Evolutionary conservation across 2,329 filamentous ascomycete genomes (phyloP).

Genomic region (Alternaria arborescens): DNA sequence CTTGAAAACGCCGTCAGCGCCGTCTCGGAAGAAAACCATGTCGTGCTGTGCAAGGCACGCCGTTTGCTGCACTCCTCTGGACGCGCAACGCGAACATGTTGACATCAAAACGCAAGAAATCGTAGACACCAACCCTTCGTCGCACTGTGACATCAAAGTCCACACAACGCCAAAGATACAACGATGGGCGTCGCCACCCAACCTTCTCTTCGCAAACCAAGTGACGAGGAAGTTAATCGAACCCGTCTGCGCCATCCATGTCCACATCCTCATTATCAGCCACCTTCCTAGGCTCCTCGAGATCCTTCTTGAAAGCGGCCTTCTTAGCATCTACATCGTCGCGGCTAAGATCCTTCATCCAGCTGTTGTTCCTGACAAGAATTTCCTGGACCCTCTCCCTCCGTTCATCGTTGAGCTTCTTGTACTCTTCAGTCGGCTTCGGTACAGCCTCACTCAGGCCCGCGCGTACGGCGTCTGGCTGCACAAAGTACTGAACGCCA

Average conservation of each 20-base stretch:
- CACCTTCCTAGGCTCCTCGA: slow-evolving; percentile 35
- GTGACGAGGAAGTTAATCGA: slow-evolving; percentile 3
- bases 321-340: slow-evolving; percentile 59
- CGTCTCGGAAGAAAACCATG: slow-evolving; percentile 2
- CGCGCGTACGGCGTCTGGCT: slow-evolving; percentile 46
- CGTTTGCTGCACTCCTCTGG: slow-evolving; percentile 9
- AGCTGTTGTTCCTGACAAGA: slow-evolving; percentile 55
- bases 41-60: slow-evolving; percentile 5
- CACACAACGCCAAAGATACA: slow-evolving; percentile 4
- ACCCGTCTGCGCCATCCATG: slow-evolving; percentile 39
- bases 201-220: not conserved
- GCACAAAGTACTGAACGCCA: slow-evolving; percentile 53
- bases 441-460: slow-evolving; percentile 46
- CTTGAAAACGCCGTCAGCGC: slow-evolving; percentile 5
- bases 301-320: slow-evolving; percentile 41
- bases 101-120: not conserved
- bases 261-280: slow-evolving; percentile 42
- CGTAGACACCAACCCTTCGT: not conserved
- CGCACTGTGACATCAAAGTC: slow-evolving; percentile 11
- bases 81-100: slow-evolving; percentile 1
- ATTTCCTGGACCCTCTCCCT: slow-evolving; percentile 53
- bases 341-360: slow-evolving; percentile 57
- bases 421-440: slow-evolving; percentile 46
- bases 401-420: slow-evolving; percentile 38
- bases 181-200: slow-evolving; percentile 3